phyloP scores from a whole-genome alignment of 2,329 filamentous ascomycete genomes.

The Penicillium olsonii region DNA sequence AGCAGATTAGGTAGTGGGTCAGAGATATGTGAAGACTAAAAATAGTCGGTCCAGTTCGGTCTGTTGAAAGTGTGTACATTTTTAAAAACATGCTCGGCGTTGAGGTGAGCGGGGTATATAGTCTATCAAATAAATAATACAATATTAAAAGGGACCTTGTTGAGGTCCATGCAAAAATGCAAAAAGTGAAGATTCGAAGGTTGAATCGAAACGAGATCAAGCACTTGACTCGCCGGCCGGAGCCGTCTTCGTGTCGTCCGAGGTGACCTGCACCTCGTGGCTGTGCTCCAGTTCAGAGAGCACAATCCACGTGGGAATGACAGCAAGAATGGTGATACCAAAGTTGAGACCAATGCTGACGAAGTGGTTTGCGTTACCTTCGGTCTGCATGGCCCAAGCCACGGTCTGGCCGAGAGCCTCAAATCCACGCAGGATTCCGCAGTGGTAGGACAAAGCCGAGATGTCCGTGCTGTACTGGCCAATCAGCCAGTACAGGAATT shows the following conservation, averaged over 20 bases:
- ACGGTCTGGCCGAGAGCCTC: constrained; percentile 27
- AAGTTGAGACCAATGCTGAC: constrained; percentile 29
- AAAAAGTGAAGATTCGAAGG: constrained; percentile 3
- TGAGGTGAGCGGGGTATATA: constrained; percentile 13
- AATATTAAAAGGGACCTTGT: not conserved
- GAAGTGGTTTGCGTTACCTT: constrained; percentile 25
- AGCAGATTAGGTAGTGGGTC: not conserved
- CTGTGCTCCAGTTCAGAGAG: constrained; percentile 25
- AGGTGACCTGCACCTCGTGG: constrained; percentile 25
- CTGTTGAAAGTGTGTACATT: constrained; percentile 4
- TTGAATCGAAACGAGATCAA: constrained; percentile 1
- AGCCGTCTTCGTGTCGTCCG: constrained; percentile 13
- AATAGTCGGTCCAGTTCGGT: not conserved
- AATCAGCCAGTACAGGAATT: constrained; percentile 29
- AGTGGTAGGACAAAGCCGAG: constrained; percentile 26
- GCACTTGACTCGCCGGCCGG: not conserved
- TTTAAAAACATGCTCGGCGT: constrained; percentile 11
- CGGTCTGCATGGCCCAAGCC: constrained; percentile 28
- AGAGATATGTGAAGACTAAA: not conserved
- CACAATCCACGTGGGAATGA: constrained; percentile 27
- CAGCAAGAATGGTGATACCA: constrained; percentile 23
- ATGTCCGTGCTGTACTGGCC: constrained; percentile 28
- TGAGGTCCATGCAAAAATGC: constrained; percentile 3
- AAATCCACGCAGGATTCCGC: constrained; percentile 26
- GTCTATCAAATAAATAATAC: constrained; percentile 5